Conservation (phyloP, 495 filamentous ascomycete genomes). For the Lasiosphaeriaceae sp. region DNA sequence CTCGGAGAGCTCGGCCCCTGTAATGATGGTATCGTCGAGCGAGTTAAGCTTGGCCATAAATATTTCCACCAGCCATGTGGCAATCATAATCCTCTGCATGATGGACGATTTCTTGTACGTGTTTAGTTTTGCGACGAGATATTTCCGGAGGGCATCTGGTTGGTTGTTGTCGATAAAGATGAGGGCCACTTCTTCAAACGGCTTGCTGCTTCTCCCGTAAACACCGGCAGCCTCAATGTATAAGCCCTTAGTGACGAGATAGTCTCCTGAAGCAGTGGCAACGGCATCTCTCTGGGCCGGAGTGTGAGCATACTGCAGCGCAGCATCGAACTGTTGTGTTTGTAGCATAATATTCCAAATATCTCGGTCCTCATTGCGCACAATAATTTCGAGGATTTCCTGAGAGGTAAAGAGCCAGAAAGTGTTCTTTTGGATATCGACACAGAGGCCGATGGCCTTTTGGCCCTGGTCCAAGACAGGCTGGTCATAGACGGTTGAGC, state of each 20-base stretch:
- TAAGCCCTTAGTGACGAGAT: slow-evolving; percentile 71
- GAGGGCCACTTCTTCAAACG: slow-evolving; percentile 92
- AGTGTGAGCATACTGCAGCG: slow-evolving; percentile 71
- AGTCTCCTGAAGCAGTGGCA: slow-evolving; percentile 84
- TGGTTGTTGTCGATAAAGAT: slow-evolving; percentile 85
- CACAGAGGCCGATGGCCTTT: slow-evolving; percentile 70
- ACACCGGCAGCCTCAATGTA: slow-evolving; percentile 82
- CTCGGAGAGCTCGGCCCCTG: slow-evolving; percentile 77
- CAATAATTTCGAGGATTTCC: slow-evolving; percentile 90
- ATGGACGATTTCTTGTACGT: slow-evolving; percentile 75
- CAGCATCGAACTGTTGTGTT: slow-evolving; percentile 80
- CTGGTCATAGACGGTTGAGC: slow-evolving; percentile 80
- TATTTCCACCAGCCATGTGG: slow-evolving; percentile 90
- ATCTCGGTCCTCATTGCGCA: slow-evolving; percentile 85
- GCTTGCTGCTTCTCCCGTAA: slow-evolving; percentile 93
- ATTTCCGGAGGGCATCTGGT: slow-evolving; percentile 86
- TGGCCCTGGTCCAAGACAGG: slow-evolving; percentile 77
- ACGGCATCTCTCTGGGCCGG: slow-evolving; percentile 81
- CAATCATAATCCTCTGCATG: slow-evolving; percentile 95
- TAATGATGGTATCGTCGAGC: slow-evolving; percentile 89
- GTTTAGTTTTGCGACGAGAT: slow-evolving; percentile 78
- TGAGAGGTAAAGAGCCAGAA: slow-evolving; percentile 91
- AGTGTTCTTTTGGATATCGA: slow-evolving; percentile 88
- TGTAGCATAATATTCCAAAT: slow-evolving; percentile 89
- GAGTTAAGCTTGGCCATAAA: slow-evolving; percentile 97